Base-by-base conservation (phyloP, 495 filamentous ascomycete species). In the Collariella sp. region DNA sequence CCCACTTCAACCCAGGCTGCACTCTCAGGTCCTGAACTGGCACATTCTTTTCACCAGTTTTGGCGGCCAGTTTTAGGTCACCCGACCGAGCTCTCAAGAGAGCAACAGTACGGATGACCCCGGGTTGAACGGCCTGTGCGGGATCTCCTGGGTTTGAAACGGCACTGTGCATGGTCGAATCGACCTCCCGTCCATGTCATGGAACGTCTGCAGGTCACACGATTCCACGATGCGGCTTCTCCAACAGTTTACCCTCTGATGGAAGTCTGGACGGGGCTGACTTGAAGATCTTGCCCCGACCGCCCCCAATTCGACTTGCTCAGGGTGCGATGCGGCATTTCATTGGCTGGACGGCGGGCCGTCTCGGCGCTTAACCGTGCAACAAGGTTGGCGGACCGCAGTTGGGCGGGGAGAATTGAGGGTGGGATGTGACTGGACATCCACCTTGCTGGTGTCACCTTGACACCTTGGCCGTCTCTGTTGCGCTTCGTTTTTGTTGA, bases 281-380 rank as follows among this genome's bases (percentile, higher is more conserved):
- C 24, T 33, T 36, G 26, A 0, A 35, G 40, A 52, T 52, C 47
- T 18, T 52, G 20, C n/a, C 33, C 7, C 33, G 42, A 45, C 16
- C 31, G 46, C 41, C 55, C 43, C 49, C 6, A 36, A 50, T n/a
- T 2, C 24, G 26, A 26, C 33, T 36, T 18, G 24, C 45, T 29
- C 6, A 24, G 4, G 36, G 35, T 26, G 50, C 39, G 44, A 47
- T 55, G 38, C 36, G 46, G 36, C 34, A 26, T 22, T 10, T 51
- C 31, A 59, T 59, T 55, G 52, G 52, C 35, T 55, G 19, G 41
- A 26, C 13, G 23, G 7, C 18, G 31, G 46, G 42, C 29, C 41
- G 42, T 49, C 47, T 48, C 33, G 59, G 59, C 59, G 59, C 56
- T 59, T 59, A 62, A 42, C 51, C 48, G 11, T 41, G 56, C 38